These are phyloP conservation scores for Dinochytrium kinnereticum DNA, from an alignment of 371 early-diverging fungal species.

Conservation along the genomic window DNA sequence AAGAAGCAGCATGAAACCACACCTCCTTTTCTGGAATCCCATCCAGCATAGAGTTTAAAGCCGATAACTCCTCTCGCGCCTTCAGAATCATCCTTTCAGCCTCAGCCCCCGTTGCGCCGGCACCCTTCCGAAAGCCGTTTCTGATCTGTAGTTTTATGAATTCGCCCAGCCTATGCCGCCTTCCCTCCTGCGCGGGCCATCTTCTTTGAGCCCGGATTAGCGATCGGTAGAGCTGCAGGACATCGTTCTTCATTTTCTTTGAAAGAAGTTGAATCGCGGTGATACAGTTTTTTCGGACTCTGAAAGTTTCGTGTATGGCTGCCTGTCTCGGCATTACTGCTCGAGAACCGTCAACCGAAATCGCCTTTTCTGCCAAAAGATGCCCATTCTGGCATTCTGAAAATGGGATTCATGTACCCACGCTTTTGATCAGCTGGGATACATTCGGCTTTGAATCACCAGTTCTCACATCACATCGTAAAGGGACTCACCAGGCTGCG, in stretches of 20 bases:
- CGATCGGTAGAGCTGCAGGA: not conserved
- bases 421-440: not conserved
- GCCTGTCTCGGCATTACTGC: too few species aligned
- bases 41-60: not conserved
- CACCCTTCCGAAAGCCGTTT: not conserved
- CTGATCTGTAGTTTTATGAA: not conserved
- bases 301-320: too few species aligned
- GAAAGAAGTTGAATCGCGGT: not conserved
- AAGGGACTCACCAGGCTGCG: too few species aligned
- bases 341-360: too few species aligned
- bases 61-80: not conserved
- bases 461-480: not conserved
- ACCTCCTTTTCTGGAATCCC: constrained; percentile 10
- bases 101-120: not conserved
- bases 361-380: too few species aligned
- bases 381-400: too few species aligned
- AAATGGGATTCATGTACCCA: too few species aligned
- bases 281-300: not conserved
- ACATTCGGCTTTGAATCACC: not conserved
- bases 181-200: constrained; percentile 15
- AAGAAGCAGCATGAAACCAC: too few species aligned
- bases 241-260: constrained; percentile 2
- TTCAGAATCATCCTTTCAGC: not conserved
- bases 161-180: not conserved
- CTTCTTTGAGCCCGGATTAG: constrained; percentile 2